A percentile compares a stretch with the other conserved stretches of the same genome.
phyloP scores from a whole-genome alignment of 2,329 filamentous ascomycete species.

The Calcarisporium arbuscula region DNA sequence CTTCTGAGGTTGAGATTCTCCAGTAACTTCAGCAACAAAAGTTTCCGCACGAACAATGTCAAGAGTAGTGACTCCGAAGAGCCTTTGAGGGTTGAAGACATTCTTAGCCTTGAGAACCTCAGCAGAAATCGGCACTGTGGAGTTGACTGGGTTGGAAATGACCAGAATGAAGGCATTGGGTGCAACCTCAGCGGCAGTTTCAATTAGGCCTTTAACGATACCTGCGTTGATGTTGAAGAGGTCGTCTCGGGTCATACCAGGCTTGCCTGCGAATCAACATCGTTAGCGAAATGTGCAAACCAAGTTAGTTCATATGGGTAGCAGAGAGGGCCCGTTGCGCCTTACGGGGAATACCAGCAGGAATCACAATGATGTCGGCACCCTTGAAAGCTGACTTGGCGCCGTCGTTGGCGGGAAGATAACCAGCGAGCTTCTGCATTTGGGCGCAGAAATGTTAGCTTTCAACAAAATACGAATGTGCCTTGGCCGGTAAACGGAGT shows the following conservation, averaged over 20 bases:
- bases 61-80: conserved; percentile 97
- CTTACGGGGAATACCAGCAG: conserved; percentile 94
- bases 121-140: conserved; percentile 92
- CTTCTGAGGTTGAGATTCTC: conserved; percentile 75
- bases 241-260: conserved; percentile 98
- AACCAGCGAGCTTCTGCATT: conserved; percentile 73
- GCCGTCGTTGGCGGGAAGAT: conserved; percentile 79
- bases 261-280: conserved; percentile 64
- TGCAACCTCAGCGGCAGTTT: conserved; percentile 78
- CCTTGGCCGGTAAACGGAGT: no score
- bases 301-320: no score
- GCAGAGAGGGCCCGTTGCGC: no score
- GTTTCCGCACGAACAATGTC: conserved; percentile 98
- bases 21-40: conserved; percentile 80
- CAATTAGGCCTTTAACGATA: conserved; percentile 90
- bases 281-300: conserved; percentile 18
- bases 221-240: conserved; percentile 99
- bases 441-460: conserved; percentile 24
- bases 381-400: conserved; percentile 84
- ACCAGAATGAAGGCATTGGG: conserved; percentile 93
- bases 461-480: no score
- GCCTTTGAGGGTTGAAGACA: conserved; percentile 90
- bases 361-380: conserved; percentile 94
- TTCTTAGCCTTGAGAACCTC: conserved; percentile 91
- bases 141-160: conserved; percentile 99